Evolutionary conservation across 2,329 filamentous ascomycete genomes (phyloP).

Genomic region (Rugonectria rugulosa): DNA sequence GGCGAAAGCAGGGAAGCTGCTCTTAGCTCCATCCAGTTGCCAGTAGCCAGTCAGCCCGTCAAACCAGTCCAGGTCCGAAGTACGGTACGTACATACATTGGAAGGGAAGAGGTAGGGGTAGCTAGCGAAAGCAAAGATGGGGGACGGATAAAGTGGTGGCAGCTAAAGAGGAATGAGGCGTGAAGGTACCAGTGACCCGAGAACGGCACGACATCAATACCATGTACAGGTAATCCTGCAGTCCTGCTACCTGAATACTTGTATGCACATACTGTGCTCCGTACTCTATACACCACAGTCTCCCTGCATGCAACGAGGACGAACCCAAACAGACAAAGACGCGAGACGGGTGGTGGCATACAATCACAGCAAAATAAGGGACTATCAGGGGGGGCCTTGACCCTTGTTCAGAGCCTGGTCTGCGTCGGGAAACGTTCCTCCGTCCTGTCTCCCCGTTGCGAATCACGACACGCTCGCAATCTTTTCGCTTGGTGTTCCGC

Average conservation of each 20-base stretch:
- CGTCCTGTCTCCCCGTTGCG: neutral
- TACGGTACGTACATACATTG: too few relatives aligned
- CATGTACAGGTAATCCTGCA: too few relatives aligned
- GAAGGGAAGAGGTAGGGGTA: neutral
- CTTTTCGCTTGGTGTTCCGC: neutral
- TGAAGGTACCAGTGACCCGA: conserved; percentile 7
- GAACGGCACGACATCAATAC: too few relatives aligned
- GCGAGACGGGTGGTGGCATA: conserved; percentile 13
- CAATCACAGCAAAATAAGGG: conserved; percentile 11
- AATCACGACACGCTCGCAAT: neutral
- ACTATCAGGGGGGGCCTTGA: conserved; percentile 8
- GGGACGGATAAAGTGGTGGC: conserved; percentile 2
- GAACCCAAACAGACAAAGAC: too few relatives aligned
- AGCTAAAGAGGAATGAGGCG: neutral
- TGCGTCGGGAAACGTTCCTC: conserved; percentile 6
- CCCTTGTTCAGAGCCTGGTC: neutral
- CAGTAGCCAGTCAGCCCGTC: too few relatives aligned
- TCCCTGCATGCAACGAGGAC: too few relatives aligned
- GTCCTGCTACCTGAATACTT: too few relatives aligned
- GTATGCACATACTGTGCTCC: too few relatives aligned
- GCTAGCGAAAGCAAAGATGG: conserved; percentile 13
- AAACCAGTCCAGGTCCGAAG: too few relatives aligned
- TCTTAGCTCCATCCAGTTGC: neutral
- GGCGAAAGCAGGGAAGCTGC: conserved; percentile 14
- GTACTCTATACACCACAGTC: too few relatives aligned